Evolutionary conservation across 352 stramenopile genomes (phyloP).

Genomic region (Pythium dissotocum): DNA sequence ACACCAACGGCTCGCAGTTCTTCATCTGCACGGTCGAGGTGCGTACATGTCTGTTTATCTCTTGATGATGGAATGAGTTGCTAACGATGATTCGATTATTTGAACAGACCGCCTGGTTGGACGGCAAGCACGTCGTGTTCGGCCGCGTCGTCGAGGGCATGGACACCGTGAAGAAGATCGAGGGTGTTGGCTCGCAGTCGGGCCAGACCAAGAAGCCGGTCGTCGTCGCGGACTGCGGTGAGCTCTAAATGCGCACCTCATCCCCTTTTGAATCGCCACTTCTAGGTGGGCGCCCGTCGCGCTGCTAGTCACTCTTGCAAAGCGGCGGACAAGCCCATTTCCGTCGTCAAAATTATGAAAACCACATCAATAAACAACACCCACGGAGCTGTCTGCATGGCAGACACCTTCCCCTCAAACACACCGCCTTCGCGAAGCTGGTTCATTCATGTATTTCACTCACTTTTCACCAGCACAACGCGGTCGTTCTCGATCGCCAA

Average conservation of each 20-base stretch:
- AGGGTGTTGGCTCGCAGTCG: slow-evolving; percentile 92
- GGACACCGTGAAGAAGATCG: slow-evolving; percentile 98
- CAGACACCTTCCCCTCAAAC: neutral
- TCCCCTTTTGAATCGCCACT: neutral
- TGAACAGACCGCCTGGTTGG: slow-evolving; percentile 88
- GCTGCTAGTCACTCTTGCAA: neutral
- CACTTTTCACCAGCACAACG: slow-evolving; percentile 14
- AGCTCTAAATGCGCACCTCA: slow-evolving; percentile 66
- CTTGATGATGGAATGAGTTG: neutral
- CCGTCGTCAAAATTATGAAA: slow-evolving; percentile 6
- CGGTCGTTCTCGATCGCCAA: slow-evolving; percentile 16
- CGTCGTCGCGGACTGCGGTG: slow-evolving; percentile 94
- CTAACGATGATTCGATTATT: slow-evolving; percentile 91
- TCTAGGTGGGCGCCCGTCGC: neutral
- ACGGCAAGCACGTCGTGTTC: slow-evolving; percentile 94
- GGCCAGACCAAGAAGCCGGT: slow-evolving; percentile 91
- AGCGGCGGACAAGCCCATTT: neutral
- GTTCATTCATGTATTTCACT: slow-evolving; percentile 1
- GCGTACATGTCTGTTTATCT: neutral
- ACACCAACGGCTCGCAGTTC: slow-evolving; percentile 99
- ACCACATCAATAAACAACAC: slow-evolving; percentile 7
- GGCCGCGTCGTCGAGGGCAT: slow-evolving; percentile 96
- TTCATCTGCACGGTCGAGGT: slow-evolving; percentile 93
- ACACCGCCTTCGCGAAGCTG: slow-evolving; percentile 2
- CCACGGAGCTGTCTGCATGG: neutral